phyloP scores from a whole-genome alignment of 192 early-diverging fungal genomes.

The Spizellomyces sp. region DNA sequence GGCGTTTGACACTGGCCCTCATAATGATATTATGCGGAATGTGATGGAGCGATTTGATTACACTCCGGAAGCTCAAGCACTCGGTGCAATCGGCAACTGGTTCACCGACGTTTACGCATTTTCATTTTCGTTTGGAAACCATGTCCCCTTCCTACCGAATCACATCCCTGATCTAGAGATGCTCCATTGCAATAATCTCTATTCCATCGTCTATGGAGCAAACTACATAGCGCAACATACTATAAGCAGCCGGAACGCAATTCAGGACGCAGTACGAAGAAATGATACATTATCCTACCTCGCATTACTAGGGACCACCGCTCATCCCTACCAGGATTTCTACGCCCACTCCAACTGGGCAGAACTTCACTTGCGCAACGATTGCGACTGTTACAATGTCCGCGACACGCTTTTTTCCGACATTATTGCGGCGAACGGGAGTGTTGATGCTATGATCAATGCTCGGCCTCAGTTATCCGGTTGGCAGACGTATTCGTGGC shows the following conservation, averaged over 20 bases:
- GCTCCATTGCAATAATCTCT: constrained; percentile 34
- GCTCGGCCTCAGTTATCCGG: constrained; percentile 10
- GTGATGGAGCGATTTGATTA: constrained; percentile 19
- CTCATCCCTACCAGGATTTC: constrained; percentile 33
- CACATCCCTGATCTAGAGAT: constrained; percentile 27
- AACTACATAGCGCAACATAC: constrained; percentile 33
- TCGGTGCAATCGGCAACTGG: constrained; percentile 25
- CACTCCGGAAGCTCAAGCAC: constrained; percentile 6
- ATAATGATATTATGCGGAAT: constrained; percentile 35
- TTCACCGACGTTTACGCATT: constrained; percentile 36
- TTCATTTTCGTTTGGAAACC: background rate
- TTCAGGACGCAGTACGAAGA: constrained; percentile 13
- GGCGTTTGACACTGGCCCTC: constrained; percentile 34
- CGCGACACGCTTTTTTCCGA: constrained; percentile 15
- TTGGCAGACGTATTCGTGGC: constrained; percentile 25
- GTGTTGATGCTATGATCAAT: constrained; percentile 12
- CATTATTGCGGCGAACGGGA: constrained; percentile 3
- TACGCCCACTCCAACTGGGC: constrained; percentile 38
- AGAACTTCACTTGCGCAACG: constrained; percentile 5
- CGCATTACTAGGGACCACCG: constrained; percentile 21
- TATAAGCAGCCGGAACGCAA: constrained; percentile 21
- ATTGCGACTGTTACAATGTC: constrained; percentile 26
- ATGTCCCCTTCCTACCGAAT: constrained; percentile 1
- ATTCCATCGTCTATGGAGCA: constrained; percentile 27
- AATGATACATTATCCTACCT: constrained; percentile 14